phyloP scores from a whole-genome alignment of 2,329 filamentous ascomycete species.

The Alternaria sp. region DNA sequence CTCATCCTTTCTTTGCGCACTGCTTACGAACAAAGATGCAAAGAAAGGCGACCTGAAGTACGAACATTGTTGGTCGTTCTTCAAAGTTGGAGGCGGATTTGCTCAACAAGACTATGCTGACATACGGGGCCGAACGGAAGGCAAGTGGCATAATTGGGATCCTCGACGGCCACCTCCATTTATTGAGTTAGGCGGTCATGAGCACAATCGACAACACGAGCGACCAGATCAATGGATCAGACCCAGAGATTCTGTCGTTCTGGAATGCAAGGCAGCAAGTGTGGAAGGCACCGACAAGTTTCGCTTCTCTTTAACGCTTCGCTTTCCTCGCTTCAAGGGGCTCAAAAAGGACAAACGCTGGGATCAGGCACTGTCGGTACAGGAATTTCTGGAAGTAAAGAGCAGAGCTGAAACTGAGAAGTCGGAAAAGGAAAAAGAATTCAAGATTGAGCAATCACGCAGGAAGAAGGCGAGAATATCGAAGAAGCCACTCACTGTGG shows the following conservation, averaged over 20 bases:
- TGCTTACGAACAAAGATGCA: slow-evolving; percentile 77
- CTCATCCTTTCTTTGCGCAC: slow-evolving; percentile 89
- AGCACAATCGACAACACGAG: slow-evolving; percentile 76
- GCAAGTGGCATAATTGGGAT: slow-evolving; percentile 92
- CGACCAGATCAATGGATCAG: slow-evolving; percentile 92
- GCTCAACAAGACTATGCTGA: slow-evolving; percentile 83
- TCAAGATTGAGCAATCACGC: slow-evolving; percentile 74
- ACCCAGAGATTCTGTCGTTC: slow-evolving; percentile 84
- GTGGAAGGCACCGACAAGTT: slow-evolving; percentile 81
- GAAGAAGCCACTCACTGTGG: slow-evolving; percentile 77
- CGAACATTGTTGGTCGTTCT: slow-evolving; percentile 91
- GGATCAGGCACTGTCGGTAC: slow-evolving; percentile 78
- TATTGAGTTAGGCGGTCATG: slow-evolving; percentile 78
- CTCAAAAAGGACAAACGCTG: slow-evolving; percentile 85
- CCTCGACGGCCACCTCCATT: slow-evolving; percentile 76
- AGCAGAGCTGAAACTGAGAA: slow-evolving; percentile 69
- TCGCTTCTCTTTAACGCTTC: slow-evolving; percentile 76
- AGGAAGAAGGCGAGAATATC: slow-evolving; percentile 70
- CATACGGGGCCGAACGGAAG: slow-evolving; percentile 84
- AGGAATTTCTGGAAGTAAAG: slow-evolving; percentile 79
- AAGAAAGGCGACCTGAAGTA: slow-evolving; percentile 64
- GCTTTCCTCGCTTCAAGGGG: slow-evolving; percentile 89
- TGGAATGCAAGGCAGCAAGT: slow-evolving; percentile 88
- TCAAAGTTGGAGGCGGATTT: slow-evolving; percentile 97
- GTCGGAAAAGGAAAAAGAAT: slow-evolving; percentile 69